Conservation (phyloP, 164 flowering plant genomes). For the Taxillus chinensis region DNA sequence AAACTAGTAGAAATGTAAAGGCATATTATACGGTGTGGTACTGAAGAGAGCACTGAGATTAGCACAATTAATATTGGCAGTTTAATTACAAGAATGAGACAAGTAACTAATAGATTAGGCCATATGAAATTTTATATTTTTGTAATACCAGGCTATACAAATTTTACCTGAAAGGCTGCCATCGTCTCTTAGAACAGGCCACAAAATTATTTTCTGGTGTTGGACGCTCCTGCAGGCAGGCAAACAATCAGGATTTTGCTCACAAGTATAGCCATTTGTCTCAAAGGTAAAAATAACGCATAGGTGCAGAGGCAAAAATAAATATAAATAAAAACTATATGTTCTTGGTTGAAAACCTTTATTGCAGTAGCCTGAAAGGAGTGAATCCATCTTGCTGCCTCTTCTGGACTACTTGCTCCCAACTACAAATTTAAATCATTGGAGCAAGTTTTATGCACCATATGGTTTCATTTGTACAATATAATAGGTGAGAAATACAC, state of each 20-base stretch:
- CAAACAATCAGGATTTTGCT: not conserved
- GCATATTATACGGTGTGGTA: not conserved
- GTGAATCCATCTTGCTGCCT: constrained; percentile 1
- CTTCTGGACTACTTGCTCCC: constrained; percentile 3
- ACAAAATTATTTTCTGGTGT: not conserved
- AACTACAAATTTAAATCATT: not conserved
- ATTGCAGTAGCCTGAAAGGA: not conserved
- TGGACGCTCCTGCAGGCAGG: not conserved
- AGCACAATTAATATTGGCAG: not conserved
- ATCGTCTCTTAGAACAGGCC: not conserved
- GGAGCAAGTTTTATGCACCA: not conserved
- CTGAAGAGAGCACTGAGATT: not conserved
- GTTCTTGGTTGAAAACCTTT: not conserved
- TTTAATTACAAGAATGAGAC: not conserved
- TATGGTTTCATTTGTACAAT: not conserved
- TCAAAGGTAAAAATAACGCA: no score
- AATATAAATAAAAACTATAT: not conserved
- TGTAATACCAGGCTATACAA: no score
- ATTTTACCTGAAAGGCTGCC: constrained; percentile 3
- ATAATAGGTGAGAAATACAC: not conserved
- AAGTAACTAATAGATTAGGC: not conserved
- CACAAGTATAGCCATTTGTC: not conserved
- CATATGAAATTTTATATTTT: no score
- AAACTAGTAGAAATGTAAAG: not conserved
- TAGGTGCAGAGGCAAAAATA: no score